Percentiles rank a stretch among this genome's conserved stretches.
These are phyloP conservation scores for Alloteropsis semialata DNA, from an alignment of 176 grass and related monocot genomes.

Conservation along the genomic window DNA sequence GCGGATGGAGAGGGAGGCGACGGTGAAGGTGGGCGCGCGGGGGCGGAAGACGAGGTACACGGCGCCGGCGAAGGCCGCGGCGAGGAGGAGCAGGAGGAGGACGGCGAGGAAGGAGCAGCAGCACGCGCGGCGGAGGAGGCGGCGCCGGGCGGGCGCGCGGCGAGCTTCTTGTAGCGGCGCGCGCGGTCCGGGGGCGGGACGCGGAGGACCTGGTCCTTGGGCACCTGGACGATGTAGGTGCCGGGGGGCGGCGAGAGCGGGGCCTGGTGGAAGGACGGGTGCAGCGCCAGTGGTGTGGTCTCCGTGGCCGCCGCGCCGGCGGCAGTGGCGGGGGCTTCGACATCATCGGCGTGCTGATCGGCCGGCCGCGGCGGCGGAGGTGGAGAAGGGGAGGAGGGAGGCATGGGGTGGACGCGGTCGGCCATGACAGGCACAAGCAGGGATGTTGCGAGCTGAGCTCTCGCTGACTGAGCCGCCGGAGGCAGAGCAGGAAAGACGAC, in stretches of 20 bases:
- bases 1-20: conserved; percentile 47
- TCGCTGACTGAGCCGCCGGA: background rate
- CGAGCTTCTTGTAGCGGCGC: conserved; percentile 41
- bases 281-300: conserved; percentile 11
- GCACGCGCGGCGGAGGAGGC: conserved; percentile 28
- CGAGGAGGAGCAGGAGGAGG: background rate
- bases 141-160: conserved; percentile 39
- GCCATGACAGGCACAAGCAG: conserved; percentile 23
- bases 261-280: conserved; percentile 11
- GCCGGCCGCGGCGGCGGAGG: background rate
- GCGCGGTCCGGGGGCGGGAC: conserved; percentile 64
- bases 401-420: conserved; percentile 46
- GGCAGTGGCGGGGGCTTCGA: background rate
- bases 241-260: background rate
- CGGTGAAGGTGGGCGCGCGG: conserved; percentile 57
- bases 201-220: conserved; percentile 81
- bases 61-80: background rate
- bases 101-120: conserved; percentile 10
- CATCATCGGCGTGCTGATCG: background rate
- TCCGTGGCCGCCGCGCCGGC: background rate
- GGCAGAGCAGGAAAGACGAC: background rate
- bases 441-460: background rate
- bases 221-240: conserved; percentile 70
- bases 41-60: conserved; percentile 68
- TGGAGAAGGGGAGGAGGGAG: no score